Percentiles rank a stretch among this genome's conserved stretches.
phyloP scores from a whole-genome alignment of 352 stramenopile species.

The Phytopythium montanum region DNA sequence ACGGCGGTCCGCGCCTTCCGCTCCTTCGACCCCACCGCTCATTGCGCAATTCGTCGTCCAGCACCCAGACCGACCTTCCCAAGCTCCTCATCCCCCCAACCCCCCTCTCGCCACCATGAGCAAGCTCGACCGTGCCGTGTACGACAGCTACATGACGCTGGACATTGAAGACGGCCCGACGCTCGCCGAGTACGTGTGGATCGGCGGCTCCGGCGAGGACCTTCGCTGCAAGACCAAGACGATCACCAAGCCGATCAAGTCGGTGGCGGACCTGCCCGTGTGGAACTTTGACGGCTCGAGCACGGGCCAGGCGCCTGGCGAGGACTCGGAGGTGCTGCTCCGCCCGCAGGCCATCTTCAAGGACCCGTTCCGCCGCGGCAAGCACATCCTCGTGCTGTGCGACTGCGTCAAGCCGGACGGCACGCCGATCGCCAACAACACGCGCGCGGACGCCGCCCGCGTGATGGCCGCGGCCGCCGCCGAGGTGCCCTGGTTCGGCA shows the following conservation, averaged over 20 bases:
- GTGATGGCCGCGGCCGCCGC: slow-evolving; percentile 63
- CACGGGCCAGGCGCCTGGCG: slow-evolving; percentile 95
- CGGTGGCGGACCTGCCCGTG: slow-evolving; percentile 85
- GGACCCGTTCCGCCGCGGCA: slow-evolving; percentile 94
- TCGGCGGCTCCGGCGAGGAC: slow-evolving; percentile 91
- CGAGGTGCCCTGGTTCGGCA: slow-evolving; percentile 91
- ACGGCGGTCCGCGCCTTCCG: background rate
- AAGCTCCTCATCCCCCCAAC: background rate
- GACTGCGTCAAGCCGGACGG: slow-evolving; percentile 95
- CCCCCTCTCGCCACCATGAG: slow-evolving; percentile 43
- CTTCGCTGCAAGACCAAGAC: slow-evolving; percentile 94
- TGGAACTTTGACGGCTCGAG: slow-evolving; percentile 99
- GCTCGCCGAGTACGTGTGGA: slow-evolving; percentile 95
- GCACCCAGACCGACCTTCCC: slow-evolving; percentile 9
- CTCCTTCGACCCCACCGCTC: slow-evolving; percentile 10
- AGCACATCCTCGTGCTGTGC: slow-evolving; percentile 97
- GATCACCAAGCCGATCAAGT: slow-evolving; percentile 63
- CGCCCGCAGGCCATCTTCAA: slow-evolving; percentile 92
- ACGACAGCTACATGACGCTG: slow-evolving; percentile 78
- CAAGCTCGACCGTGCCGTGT: slow-evolving; percentile 78
- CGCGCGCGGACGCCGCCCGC: slow-evolving; percentile 65
- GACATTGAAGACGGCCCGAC: slow-evolving; percentile 37
- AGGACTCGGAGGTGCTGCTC: slow-evolving; percentile 97
- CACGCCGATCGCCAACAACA: slow-evolving; percentile 92
- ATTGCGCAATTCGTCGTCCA: slow-evolving; percentile 73